phyloP scores from a whole-genome alignment of 2,329 filamentous ascomycete genomes.

The Aspergillus sp. region DNA sequence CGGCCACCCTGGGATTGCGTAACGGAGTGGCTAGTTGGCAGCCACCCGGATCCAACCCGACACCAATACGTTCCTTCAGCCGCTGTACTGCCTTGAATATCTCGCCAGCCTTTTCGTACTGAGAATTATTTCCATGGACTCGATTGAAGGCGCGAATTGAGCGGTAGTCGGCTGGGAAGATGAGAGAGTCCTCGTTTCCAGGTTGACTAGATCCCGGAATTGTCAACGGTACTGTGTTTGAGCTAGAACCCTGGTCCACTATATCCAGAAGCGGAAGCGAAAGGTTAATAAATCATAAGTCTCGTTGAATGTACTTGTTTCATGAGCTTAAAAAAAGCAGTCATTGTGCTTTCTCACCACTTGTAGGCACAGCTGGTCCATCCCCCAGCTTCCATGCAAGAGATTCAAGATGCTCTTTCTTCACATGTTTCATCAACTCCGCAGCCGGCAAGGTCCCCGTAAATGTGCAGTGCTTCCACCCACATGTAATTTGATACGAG shows the following conservation, averaged over 20 bases:
- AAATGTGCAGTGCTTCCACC: slow-evolving; percentile 26
- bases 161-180: slow-evolving; percentile 36
- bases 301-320: slow-evolving; percentile 1
- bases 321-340: slow-evolving; percentile 21
- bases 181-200: slow-evolving; percentile 31
- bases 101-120: slow-evolving; percentile 49
- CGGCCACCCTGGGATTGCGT: slow-evolving; percentile 50
- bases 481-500: slow-evolving; percentile 28
- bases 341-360: slow-evolving; percentile 51
- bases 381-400: slow-evolving; percentile 61
- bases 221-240: slow-evolving; percentile 33
- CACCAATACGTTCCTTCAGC: slow-evolving; percentile 53
- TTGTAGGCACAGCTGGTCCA: slow-evolving; percentile 55
- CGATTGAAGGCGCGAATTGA: slow-evolving; percentile 43
- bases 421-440: slow-evolving; percentile 53
- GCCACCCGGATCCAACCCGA: slow-evolving; percentile 55
- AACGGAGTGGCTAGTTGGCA: slow-evolving; percentile 54
- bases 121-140: slow-evolving; percentile 42
- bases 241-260: slow-evolving; percentile 15
- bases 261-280: slow-evolving; percentile 10
- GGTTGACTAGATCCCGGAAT: slow-evolving; percentile 43
- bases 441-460: slow-evolving; percentile 25
- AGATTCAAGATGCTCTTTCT: slow-evolving; percentile 52
- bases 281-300: slow-evolving; percentile 20
- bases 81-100: slow-evolving; percentile 47